phyloP scores from a whole-genome alignment of 208 protist species.

The Acanthamoeba castellanii region DNA sequence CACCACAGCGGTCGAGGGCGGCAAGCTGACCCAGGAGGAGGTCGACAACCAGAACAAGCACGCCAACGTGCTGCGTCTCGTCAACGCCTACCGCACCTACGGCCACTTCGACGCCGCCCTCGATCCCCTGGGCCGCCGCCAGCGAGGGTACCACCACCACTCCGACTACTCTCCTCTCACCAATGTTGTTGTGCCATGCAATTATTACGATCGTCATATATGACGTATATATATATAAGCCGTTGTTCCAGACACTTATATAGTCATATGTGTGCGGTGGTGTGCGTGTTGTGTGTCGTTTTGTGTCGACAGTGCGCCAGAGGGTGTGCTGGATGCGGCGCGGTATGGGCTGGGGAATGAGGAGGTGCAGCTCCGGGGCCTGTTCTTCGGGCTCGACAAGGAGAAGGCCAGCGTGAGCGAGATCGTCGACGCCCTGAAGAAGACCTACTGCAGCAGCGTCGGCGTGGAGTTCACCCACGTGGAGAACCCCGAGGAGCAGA shows the following conservation, averaged over 20 bases:
- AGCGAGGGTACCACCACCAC: conserved; percentile 40
- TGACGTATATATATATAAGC: too few relatives aligned
- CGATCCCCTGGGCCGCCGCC: conserved; percentile 76
- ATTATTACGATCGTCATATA: background rate
- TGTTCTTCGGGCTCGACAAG: background rate
- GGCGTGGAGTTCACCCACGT: conserved; percentile 66
- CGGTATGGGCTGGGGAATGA: background rate
- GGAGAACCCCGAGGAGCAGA: conserved; percentile 71
- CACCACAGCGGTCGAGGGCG: background rate
- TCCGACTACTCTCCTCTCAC: background rate
- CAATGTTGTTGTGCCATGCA: background rate
- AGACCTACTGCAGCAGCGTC: conserved; percentile 36
- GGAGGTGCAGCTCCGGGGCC: background rate
- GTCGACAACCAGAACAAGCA: conserved; percentile 54
- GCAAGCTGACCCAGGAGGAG: conserved; percentile 27
- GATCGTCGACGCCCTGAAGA: background rate
- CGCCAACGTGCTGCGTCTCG: conserved; percentile 55
- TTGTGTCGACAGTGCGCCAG: background rate
- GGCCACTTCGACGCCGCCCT: conserved; percentile 81
- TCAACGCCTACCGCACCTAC: conserved; percentile 80
- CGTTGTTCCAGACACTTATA: too few relatives aligned
- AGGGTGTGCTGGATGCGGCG: background rate
- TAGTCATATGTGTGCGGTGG: too few relatives aligned
- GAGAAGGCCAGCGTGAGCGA: background rate
- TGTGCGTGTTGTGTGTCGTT: too few relatives aligned